These are phyloP conservation scores for Coemansia sp. DNA, from an alignment of 192 early-diverging fungal species.

Conservation along the genomic window DNA sequence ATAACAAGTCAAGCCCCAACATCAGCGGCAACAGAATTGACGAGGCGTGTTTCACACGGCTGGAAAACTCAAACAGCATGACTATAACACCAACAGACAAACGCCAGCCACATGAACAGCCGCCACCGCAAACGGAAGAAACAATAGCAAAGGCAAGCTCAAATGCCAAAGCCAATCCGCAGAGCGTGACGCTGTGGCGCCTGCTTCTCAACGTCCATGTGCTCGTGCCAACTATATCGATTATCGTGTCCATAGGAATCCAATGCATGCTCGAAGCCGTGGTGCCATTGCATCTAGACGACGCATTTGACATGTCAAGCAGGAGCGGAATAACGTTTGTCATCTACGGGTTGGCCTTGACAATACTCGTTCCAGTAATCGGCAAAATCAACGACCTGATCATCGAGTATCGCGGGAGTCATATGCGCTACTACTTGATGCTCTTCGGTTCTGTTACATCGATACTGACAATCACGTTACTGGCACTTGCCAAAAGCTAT, in stretches of 20 bases:
- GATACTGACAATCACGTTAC: slow-evolving; percentile 10
- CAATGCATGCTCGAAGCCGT: slow-evolving; percentile 35
- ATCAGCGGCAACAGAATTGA: neutral
- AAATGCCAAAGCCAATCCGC: neutral
- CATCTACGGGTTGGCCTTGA: slow-evolving; percentile 27
- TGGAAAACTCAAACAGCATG: neutral
- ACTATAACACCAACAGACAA: neutral
- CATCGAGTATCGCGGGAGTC: slow-evolving; percentile 20
- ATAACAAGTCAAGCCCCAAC: neutral
- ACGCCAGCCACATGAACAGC: slow-evolving; percentile 2
- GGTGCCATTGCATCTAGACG: slow-evolving; percentile 30
- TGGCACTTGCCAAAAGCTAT: slow-evolving; percentile 28
- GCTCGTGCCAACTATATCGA: slow-evolving; percentile 20
- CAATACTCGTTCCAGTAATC: slow-evolving; percentile 17
- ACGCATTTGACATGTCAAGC: slow-evolving; percentile 14
- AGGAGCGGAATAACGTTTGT: slow-evolving; percentile 30
- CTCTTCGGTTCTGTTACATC: slow-evolving; percentile 18
- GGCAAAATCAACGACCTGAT: slow-evolving; percentile 24
- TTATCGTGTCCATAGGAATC: slow-evolving; percentile 21
- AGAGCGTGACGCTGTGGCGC: slow-evolving; percentile 19
- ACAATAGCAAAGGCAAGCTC: neutral
- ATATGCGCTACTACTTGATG: slow-evolving; percentile 32
- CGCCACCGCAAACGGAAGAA: neutral
- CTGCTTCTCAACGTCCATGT: slow-evolving; percentile 21
- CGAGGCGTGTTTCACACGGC: neutral